Evolutionary conservation across 23 red algal genomes (phyloP), one percentile per base, ranked within the genome.

Genomic region (Gracilaria gracilis): DNA sequence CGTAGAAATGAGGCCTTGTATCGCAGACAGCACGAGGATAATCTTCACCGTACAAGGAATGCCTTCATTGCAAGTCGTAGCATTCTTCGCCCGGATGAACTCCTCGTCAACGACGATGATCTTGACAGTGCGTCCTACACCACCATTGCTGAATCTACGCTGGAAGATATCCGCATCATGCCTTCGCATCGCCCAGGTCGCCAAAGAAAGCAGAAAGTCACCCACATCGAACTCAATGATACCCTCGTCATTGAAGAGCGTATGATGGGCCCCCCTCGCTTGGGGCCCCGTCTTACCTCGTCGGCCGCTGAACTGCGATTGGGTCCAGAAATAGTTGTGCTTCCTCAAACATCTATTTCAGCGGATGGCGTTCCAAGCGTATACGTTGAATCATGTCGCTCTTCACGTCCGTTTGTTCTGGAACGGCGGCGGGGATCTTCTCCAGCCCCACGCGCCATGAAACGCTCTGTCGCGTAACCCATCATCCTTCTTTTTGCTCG

Each of bases 351-450:
- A 16, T 57, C 49, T 25, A 39, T 31, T 19, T 57, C 77, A 28
- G 19, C 77, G 2, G 51, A 81, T n/a, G 17, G 47, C 24, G 77
- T 49, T 51, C 49, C 77, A 6, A 38, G 8, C 32, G 44, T 59
- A 17, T 59, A 58, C 53, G 83, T 36, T 11, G 66, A 87, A 9
- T 21, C 40, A 40, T 87, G 83, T 73, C 66, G 65, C 19, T 11
- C 64, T 36, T 47, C 62, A 28, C 58, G 83, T 13, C 83, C 83
- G 37, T 87, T 87, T 29, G 42, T 87, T 72, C 66, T 87, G 49
- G 83, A 87, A 29, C 62, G 83, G 44, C 62, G 83, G 51, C 83
- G 83, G 19, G 83, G 83, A 8, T 87, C 83, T 58, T 72, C 83
- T 74, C 31, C 57, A 72, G 20, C 33, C 49, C 24, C 77, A 11